Evolutionary conservation across 768 basidiomycete species (phyloP), one percentile per base, ranked within the genome.

Genomic region (Collybia sp.): DNA sequence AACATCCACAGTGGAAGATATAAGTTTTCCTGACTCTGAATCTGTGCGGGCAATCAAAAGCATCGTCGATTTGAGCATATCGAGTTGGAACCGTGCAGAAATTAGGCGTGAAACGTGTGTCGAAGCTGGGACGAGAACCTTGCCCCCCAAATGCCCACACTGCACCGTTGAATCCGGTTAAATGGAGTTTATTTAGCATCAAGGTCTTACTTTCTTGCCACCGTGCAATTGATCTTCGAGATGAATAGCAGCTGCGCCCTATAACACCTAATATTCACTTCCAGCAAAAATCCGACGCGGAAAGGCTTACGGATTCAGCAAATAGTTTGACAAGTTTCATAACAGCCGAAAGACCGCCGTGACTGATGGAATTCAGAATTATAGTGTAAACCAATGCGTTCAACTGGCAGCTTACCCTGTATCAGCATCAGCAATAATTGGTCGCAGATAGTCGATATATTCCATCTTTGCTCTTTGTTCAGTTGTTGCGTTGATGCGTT

Each of bases 291-390:
- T 12, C 38, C 11, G 16, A 30, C 12, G 38, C 19, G 11, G 13
- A 40, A 35, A 12, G 43, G 61, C 68, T 62, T 57, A 85, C 85
- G 43, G 88, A 86, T 71, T 96, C 94, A n/a, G 90, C 93, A 56
- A 97, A 95, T 16, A 93, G 73, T 59, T 96, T 97, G 32, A 82
- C 82, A 6, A 97, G 77, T 68, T 96, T 97, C 87, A 97, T 92
- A 42, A 95, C 88, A 12, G 92, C 79, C 15, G 92, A 92, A n/a
- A 85, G 73, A 13, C 93, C 93, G 40, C 94, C 94, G 56, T 95
- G 93, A 30, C 93, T 94, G 44, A 30, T 18, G 30, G 30, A 36
- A 12, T 51, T 51, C 54, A 47, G 56, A 44, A 48, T 51, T 42
- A 17, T 49, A 40, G 16, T 42, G 43, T 37, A 30, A n/a, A 40